Percentiles rank a stretch among this genome's conserved stretches.
These are phyloP conservation scores for Cicer yamashitae DNA, from an alignment of 306 rosid genomes.

Conservation along the genomic window DNA sequence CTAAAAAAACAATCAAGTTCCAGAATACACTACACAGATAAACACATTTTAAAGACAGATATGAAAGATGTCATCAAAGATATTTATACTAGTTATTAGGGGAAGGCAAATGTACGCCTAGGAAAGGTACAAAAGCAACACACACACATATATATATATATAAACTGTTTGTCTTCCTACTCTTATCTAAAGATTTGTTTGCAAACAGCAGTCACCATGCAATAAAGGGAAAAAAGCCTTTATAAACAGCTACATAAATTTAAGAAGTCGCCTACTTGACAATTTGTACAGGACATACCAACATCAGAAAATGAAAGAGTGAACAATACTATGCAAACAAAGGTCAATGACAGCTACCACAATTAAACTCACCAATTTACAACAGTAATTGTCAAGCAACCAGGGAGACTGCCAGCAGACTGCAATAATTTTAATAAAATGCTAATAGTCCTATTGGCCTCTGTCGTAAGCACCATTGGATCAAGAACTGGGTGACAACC, in stretches of 20 bases:
- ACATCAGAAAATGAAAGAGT: constrained; percentile 31
- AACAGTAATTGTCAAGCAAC: constrained; percentile 77
- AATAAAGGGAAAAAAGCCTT: neutral
- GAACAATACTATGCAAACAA: constrained; percentile 31
- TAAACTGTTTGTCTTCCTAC: neutral
- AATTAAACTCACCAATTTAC: constrained; percentile 83
- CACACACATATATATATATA: neutral
- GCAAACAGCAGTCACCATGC: neutral
- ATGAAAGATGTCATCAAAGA: constrained; percentile 21
- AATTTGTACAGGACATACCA: constrained; percentile 21
- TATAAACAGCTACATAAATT: constrained; percentile 23
- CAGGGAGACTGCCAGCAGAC: constrained; percentile 67
- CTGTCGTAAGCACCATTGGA: constrained; percentile 74
- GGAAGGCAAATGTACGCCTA: neutral
- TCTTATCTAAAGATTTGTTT: neutral
- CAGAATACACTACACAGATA: constrained; percentile 20
- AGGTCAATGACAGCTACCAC: constrained; percentile 33
- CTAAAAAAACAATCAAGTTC: constrained; percentile 26
- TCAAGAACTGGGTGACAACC: constrained; percentile 86
- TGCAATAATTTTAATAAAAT: constrained; percentile 81
- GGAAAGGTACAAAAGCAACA: constrained; percentile 20
- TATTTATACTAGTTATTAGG: constrained; percentile 5
- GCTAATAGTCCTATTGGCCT: constrained; percentile 77
- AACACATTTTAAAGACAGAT: neutral
- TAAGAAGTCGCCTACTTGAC: constrained; percentile 14